phyloP scores from a whole-genome alignment of 345 rosid species.

The Melaleuca alternifolia region DNA sequence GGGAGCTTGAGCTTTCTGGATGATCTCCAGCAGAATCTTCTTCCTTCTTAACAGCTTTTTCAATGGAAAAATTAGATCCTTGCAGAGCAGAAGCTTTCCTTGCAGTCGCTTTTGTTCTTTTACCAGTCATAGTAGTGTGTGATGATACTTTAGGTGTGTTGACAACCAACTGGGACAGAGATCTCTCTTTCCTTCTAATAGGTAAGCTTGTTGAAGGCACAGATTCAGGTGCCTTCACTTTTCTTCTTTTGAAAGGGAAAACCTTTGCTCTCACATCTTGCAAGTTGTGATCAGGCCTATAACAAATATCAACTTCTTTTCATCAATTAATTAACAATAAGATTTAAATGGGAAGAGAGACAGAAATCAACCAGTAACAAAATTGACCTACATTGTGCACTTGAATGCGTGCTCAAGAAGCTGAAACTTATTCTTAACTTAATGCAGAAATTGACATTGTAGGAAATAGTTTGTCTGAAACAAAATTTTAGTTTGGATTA shows the following conservation, averaged over 20 bases:
- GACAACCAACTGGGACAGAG: slow-evolving; percentile 87
- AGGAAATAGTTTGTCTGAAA: not conserved
- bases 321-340: not conserved
- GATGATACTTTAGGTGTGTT: slow-evolving; percentile 64
- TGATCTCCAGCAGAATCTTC: slow-evolving; percentile 45
- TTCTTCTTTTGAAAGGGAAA: slow-evolving; percentile 71
- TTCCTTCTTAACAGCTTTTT: slow-evolving; percentile 40
- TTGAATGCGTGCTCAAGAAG: not conserved
- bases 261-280: slow-evolving; percentile 86
- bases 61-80: slow-evolving; percentile 27
- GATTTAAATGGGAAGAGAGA: not conserved
- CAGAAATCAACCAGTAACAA: not conserved
- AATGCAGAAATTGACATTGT: not conserved
- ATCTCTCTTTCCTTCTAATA: slow-evolving; percentile 88
- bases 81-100: slow-evolving; percentile 44
- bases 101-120: slow-evolving; percentile 50
- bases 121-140: slow-evolving; percentile 56
- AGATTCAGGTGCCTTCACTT: slow-evolving; percentile 51
- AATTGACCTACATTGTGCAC: not conserved
- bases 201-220: slow-evolving; percentile 48
- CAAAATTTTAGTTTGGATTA: not conserved
- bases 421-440: not conserved
- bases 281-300: slow-evolving; percentile 48
- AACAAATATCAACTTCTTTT: not conserved
- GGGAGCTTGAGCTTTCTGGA: slow-evolving; percentile 57